These are phyloP conservation scores for Metarhizium rileyi DNA, from an alignment of 2,329 filamentous ascomycete species.

Conservation along the genomic window DNA sequence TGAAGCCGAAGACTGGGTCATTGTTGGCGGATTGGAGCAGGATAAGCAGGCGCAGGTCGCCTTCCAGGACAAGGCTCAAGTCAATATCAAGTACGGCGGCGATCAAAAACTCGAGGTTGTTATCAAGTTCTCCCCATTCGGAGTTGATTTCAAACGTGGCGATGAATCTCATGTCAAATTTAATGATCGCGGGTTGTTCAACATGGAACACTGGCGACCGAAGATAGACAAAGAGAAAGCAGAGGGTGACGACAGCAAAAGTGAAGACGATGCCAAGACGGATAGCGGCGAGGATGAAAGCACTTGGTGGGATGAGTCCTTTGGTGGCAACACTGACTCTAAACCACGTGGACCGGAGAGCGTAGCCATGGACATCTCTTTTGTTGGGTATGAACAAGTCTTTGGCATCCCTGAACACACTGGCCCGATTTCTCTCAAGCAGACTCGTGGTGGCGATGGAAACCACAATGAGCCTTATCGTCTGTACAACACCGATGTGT, in stretches of 20 bases:
- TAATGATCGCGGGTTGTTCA: slow-evolving; percentile 83
- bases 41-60: slow-evolving; percentile 63
- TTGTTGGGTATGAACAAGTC: slow-evolving; percentile 84
- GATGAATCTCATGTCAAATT: slow-evolving; percentile 74
- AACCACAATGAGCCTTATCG: slow-evolving; percentile 86
- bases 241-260: slow-evolving; percentile 45
- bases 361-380: slow-evolving; percentile 81
- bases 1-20: slow-evolving; percentile 74
- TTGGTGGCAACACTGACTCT: slow-evolving; percentile 88
- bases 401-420: slow-evolving; percentile 93
- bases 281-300: slow-evolving; percentile 60
- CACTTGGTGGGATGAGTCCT: slow-evolving; percentile 97
- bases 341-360: slow-evolving; percentile 96
- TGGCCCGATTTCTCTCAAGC: slow-evolving; percentile 75
- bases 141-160: slow-evolving; percentile 77
- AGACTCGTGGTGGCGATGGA: slow-evolving; percentile 80
- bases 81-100: slow-evolving; percentile 73
- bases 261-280: slow-evolving; percentile 33
- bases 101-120: slow-evolving; percentile 68
- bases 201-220: slow-evolving; percentile 89
- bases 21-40: slow-evolving; percentile 69
- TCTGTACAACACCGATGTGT: slow-evolving; percentile 93
- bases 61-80: slow-evolving; percentile 54
- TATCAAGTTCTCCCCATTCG: slow-evolving; percentile 74
- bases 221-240: slow-evolving; percentile 67